phyloP scores from a whole-genome alignment of 2,329 filamentous ascomycete species.

The Monosporascus sp. region DNA sequence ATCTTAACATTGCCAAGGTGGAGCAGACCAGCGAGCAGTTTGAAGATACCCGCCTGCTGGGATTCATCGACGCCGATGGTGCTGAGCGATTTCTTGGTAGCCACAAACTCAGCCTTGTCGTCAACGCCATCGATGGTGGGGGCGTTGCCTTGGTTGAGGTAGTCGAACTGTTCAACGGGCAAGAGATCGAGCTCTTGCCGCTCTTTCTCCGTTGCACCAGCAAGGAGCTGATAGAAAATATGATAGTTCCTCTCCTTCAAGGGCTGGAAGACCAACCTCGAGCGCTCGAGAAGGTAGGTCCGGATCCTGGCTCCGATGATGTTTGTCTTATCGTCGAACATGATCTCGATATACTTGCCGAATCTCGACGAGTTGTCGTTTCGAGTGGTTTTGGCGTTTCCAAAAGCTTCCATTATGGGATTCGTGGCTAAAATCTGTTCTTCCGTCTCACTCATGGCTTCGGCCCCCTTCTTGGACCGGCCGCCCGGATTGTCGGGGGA shows the following conservation, averaged over 20 bases:
- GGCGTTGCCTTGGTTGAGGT: conserved; percentile 90
- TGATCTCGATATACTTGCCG: conserved; percentile 99
- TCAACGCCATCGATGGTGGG: conserved; percentile 92
- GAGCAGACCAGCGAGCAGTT: conserved; percentile 80
- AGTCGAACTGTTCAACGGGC: conserved; percentile 87
- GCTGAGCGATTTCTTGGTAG: conserved; percentile 77
- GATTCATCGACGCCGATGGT: conserved; percentile 77
- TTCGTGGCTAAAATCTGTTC: conserved; percentile 98
- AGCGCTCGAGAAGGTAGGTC: conserved; percentile 91
- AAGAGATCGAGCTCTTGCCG: conserved; percentile 74
- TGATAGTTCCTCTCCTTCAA: conserved; percentile 98
- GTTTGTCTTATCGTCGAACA: conserved; percentile 93
- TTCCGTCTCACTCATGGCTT: conserved; percentile 93
- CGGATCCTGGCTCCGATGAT: conserved; percentile 98
- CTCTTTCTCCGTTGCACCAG: conserved; percentile 82
- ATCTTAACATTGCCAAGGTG: conserved; percentile 98
- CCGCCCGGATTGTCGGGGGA: conserved; percentile 81
- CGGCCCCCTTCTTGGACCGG: conserved; percentile 68
- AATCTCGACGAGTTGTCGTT: conserved; percentile 99
- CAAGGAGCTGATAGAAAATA: conserved; percentile 96
- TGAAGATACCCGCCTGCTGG: conserved; percentile 83
- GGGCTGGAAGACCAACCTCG: conserved; percentile 93
- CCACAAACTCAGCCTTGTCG: conserved; percentile 88
- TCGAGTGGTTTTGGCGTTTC: conserved; percentile 98
- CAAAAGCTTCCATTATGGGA: conserved; percentile 99